Percentiles rank a stretch among this genome's conserved stretches.
Evolutionary conservation across 2,329 filamentous ascomycete species (phyloP).

Genomic region (Hypoxylon sp.): DNA sequence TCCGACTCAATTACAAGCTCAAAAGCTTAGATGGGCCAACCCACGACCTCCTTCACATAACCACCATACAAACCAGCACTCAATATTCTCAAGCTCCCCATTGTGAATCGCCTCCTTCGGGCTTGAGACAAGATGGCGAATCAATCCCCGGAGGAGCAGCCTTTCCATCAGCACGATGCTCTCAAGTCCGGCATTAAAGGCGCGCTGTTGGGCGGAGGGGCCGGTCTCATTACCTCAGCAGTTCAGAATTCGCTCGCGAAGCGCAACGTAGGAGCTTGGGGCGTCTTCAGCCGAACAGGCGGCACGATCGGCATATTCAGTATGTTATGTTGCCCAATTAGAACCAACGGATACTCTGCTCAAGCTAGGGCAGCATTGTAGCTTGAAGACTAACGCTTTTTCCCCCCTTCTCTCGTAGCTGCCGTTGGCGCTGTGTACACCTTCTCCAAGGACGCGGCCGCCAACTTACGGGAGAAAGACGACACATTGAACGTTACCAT

Average conservation of each 20-base stretch:
- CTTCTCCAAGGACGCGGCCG: slow-evolving; percentile 81
- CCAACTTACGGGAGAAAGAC: slow-evolving; percentile 89
- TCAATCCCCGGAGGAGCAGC: slow-evolving; percentile 56
- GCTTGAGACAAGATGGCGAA: slow-evolving; percentile 54
- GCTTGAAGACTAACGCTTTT: slow-evolving; percentile 35
- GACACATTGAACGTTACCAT: slow-evolving; percentile 82
- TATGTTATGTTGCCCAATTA: slow-evolving; percentile 44
- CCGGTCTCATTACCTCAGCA: slow-evolving; percentile 80
- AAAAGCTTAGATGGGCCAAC: background rate
- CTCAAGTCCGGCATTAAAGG: slow-evolving; percentile 76
- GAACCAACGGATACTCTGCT: background rate
- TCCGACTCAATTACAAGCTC: slow-evolving; percentile 13
- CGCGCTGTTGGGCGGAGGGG: slow-evolving; percentile 74
- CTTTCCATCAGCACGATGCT: slow-evolving; percentile 82
- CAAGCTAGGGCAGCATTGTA: background rate
- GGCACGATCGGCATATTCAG: slow-evolving; percentile 77
- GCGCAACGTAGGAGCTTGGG: slow-evolving; percentile 84
- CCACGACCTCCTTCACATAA: slow-evolving; percentile 2
- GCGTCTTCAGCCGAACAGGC: slow-evolving; percentile 84
- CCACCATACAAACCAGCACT: slow-evolving; percentile 2
- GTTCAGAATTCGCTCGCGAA: slow-evolving; percentile 90
- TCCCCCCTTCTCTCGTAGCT: slow-evolving; percentile 63
- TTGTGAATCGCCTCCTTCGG: slow-evolving; percentile 46
- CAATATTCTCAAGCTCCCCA: slow-evolving; percentile 26
- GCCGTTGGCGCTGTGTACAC: slow-evolving; percentile 81